Evolutionary conservation across 1,139 yeast genomes (phyloP).

Genomic region (Geotrichum klebahnii): DNA sequence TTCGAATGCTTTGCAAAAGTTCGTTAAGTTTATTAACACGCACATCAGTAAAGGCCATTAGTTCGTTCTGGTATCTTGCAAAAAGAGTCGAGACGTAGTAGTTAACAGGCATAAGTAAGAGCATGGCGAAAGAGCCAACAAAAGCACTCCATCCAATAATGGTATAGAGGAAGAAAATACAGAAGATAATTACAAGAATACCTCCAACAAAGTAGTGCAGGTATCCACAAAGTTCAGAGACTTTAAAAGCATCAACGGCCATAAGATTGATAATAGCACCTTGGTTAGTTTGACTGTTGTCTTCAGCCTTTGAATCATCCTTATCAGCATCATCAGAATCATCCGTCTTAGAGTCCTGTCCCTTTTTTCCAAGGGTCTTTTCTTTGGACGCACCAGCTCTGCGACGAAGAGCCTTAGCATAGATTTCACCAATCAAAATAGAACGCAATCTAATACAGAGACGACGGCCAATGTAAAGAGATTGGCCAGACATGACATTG

Average conservation of each 20-base stretch:
- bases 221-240: slow-evolving; percentile 80
- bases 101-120: slow-evolving; percentile 68
- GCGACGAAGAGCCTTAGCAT: slow-evolving; percentile 87
- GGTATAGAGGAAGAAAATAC: slow-evolving; percentile 61
- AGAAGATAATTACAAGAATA: slow-evolving; percentile 61
- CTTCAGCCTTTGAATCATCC: too few species aligned
- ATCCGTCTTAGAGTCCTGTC: too few species aligned
- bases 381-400: slow-evolving; percentile 51
- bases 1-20: slow-evolving; percentile 84
- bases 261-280: slow-evolving; percentile 92
- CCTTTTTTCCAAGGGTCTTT: slow-evolving; percentile 31
- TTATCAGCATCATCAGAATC: slow-evolving; percentile 47
- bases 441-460: slow-evolving; percentile 90
- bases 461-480: slow-evolving; percentile 84
- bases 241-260: slow-evolving; percentile 94
- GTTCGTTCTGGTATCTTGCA: slow-evolving; percentile 64
- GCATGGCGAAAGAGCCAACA: slow-evolving; percentile 67
- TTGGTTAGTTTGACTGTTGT: slow-evolving; percentile 67
- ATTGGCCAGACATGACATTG: slow-evolving; percentile 68
- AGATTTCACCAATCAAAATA: slow-evolving; percentile 83
- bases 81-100: slow-evolving; percentile 60
- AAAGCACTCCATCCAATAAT: slow-evolving; percentile 87
- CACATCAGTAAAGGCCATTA: slow-evolving; percentile 76
- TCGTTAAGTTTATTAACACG: slow-evolving; percentile 92
- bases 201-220: slow-evolving; percentile 77